Evolutionary conservation across 148 eudicot species (phyloP), one percentile per base, ranked within the genome.

Genomic region (Beta vulgaris): DNA sequence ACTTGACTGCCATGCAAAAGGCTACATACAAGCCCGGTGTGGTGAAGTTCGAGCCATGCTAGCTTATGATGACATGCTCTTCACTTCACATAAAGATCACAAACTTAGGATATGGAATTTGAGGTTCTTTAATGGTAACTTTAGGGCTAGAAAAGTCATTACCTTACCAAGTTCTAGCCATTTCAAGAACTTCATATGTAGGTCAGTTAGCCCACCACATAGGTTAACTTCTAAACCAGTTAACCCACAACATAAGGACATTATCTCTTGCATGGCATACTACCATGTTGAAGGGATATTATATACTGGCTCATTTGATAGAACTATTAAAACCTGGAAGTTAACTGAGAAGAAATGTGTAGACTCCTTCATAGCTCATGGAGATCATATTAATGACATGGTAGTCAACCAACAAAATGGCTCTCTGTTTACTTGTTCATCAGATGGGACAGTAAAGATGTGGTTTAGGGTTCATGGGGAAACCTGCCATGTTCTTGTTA

Each of bases 261-360:
- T 10, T 2, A 81, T 90, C 63, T 88, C 95, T 18, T 90, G 95
- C 87, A 88, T 87, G 83, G 95, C 90, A 76, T 88, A 88, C 51
- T 82, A 86, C 82, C 84, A 84, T 54, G 76, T 77, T 31, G 91
- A 88, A 31, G 85, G 84, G 64, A 67, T 86, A 16, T n/a, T 90
- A 26, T 90, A 90, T 53, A 90, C 90, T 0, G 95, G 90, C 1
- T 88, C 95, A 3, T 86, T 81, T 81, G 95, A 90, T 37, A 78
- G 64, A 61, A 88, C 90, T 0, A 82, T 90, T 3, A 90, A 85
- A 68, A 83, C 83, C 6, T 90, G 94, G 94, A 75, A 82, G 61
- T 76, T 90, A 64, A 74, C 84, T 25, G 87, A 83, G 15, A 63
- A 69, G 16, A 75, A 77, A 18, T 88, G 91, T 62, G 65, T 86